Conservation (phyloP, 495 filamentous ascomycete genomes). For the Penicillium macrosclerotiorum region DNA sequence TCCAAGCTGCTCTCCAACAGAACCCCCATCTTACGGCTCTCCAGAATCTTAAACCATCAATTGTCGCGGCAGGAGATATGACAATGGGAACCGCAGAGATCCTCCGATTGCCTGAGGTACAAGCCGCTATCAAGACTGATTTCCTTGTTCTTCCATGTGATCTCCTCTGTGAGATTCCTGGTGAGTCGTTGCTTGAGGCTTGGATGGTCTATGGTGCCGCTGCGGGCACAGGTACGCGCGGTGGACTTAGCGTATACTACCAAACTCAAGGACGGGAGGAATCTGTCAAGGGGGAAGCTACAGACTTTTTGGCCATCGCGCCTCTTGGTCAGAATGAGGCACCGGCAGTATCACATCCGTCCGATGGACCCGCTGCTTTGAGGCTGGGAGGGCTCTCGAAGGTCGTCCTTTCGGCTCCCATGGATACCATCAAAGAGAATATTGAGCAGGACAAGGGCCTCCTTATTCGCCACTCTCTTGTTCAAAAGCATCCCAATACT, state of each 20-base stretch:
- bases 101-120: conserved; percentile 75
- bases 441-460: conserved; percentile 68
- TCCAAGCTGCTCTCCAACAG: conserved; percentile 76
- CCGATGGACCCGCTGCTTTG: conserved; percentile 53
- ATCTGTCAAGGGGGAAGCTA: conserved; percentile 82
- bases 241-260: conserved; percentile 86
- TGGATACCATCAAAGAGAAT: conserved; percentile 79
- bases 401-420: conserved; percentile 73
- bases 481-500: conserved; percentile 68
- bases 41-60: conserved; percentile 67
- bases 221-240: conserved; percentile 58
- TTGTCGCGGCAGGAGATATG: conserved; percentile 71
- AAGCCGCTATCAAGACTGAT: conserved; percentile 69
- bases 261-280: conserved; percentile 69
- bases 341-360: conserved; percentile 51
- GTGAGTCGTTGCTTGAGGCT: conserved; percentile 74
- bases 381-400: conserved; percentile 67
- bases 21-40: conserved; percentile 84
- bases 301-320: conserved; percentile 79
- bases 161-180: conserved; percentile 84
- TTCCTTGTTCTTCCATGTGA: conserved; percentile 93
- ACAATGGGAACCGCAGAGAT: conserved; percentile 87
- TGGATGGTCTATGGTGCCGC: conserved; percentile 92
- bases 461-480: conserved; percentile 66
- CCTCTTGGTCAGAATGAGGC: conserved; percentile 53